Conservation (phyloP, 1,284 basidiomycete species). For the Amylostereum chailletii region DNA sequence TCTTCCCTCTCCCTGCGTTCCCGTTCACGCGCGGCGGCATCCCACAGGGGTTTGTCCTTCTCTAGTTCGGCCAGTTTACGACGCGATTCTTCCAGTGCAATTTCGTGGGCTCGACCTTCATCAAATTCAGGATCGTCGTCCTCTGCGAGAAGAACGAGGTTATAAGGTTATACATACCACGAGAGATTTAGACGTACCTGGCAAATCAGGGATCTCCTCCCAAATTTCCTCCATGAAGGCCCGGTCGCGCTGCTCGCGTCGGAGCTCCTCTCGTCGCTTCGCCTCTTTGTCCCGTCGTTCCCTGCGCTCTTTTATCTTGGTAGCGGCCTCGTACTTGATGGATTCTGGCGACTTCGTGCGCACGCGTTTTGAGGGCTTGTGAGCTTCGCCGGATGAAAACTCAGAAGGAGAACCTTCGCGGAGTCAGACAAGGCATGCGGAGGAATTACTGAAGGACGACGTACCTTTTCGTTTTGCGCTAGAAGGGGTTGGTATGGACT, state of each 20-base stretch:
- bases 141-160: no score
- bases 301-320: slow-evolving; percentile 23
- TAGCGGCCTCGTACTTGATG: slow-evolving; percentile 27
- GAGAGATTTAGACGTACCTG: not conserved
- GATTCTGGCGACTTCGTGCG: slow-evolving; percentile 36
- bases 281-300: slow-evolving; percentile 31
- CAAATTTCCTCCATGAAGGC: slow-evolving; percentile 31
- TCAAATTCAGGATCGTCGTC: slow-evolving; percentile 3
- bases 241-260: slow-evolving; percentile 28
- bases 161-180: no score
- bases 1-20: slow-evolving; percentile 36
- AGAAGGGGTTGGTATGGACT: slow-evolving; percentile 16
- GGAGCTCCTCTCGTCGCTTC: slow-evolving; percentile 27
- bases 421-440: not conserved
- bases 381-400: not conserved
- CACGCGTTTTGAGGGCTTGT: slow-evolving; percentile 33
- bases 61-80: slow-evolving; percentile 64
- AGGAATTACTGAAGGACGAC: slow-evolving; percentile 1
- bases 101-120: slow-evolving; percentile 1
- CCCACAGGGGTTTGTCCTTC: slow-evolving; percentile 54
- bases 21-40: slow-evolving; percentile 39
- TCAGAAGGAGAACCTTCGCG: not conserved
- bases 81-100: slow-evolving; percentile 53
- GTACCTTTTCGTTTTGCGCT: slow-evolving; percentile 40
- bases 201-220: slow-evolving; percentile 10